These are phyloP conservation scores for Claviceps digitariae DNA, from an alignment of 2,329 filamentous ascomycete genomes.

Conservation along the genomic window DNA sequence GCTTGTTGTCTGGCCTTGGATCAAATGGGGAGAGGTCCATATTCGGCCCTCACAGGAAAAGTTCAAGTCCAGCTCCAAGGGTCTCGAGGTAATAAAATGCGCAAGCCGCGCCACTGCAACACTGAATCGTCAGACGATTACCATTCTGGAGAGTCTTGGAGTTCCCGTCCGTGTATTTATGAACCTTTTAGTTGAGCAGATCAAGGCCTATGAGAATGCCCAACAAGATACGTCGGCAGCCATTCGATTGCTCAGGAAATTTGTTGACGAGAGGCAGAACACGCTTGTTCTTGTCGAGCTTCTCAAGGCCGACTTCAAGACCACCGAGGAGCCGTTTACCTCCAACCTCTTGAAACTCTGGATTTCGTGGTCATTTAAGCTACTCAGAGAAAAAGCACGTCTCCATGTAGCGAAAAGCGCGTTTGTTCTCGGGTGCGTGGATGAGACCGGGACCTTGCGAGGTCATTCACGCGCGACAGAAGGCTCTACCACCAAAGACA, in stretches of 20 bases:
- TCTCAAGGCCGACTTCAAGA: slow-evolving; percentile 69
- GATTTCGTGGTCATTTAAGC: slow-evolving; percentile 79
- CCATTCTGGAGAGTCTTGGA: slow-evolving; percentile 67
- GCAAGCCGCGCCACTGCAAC: slow-evolving; percentile 65
- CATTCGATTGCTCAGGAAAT: slow-evolving; percentile 53
- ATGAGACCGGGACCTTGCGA: slow-evolving; percentile 64
- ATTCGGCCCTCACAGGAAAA: slow-evolving; percentile 81
- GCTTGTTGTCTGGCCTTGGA: slow-evolving; percentile 58
- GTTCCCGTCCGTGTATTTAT: slow-evolving; percentile 55
- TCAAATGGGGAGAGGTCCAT: slow-evolving; percentile 54
- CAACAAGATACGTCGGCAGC: slow-evolving; percentile 54
- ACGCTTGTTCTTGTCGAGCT: slow-evolving; percentile 63
- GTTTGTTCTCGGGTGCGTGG: slow-evolving; percentile 76
- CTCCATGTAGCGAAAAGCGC: slow-evolving; percentile 73
- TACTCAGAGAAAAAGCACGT: slow-evolving; percentile 83
- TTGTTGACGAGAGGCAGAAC: slow-evolving; percentile 74
- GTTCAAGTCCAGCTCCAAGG: slow-evolving; percentile 57
- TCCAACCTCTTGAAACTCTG: slow-evolving; percentile 69
- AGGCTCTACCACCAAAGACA: slow-evolving; percentile 25
- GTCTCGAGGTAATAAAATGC: slow-evolving; percentile 73
- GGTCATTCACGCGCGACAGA: slow-evolving; percentile 49
- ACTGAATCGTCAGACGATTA: slow-evolving; percentile 81
- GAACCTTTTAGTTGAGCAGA: slow-evolving; percentile 51
- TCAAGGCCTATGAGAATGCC: slow-evolving; percentile 54
- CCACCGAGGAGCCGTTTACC: slow-evolving; percentile 62